These are phyloP conservation scores for Saxophila tyrrhenica DNA, from an alignment of 495 filamentous ascomycete species.

Conservation along the genomic window DNA sequence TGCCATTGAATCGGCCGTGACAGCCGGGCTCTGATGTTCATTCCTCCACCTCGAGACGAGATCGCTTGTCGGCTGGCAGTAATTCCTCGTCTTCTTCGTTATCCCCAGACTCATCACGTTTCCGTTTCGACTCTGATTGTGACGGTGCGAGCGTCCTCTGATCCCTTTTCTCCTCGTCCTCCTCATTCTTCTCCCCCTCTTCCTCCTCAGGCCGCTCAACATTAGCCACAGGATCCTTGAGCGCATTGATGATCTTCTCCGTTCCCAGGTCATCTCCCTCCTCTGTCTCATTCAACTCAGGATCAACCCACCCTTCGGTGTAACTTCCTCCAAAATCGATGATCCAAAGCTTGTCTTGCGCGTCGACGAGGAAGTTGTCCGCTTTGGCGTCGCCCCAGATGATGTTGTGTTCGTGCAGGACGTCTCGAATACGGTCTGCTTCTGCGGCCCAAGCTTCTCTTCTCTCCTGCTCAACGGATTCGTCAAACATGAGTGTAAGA, in stretches of 20 bases:
- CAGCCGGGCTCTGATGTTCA: no score
- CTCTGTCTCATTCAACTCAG: conserved; percentile 29
- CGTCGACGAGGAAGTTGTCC: conserved; percentile 37
- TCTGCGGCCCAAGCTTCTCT: conserved; percentile 11
- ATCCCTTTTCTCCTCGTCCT: no score
- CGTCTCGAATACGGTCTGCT: conserved; percentile 3
- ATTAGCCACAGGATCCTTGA: conserved; percentile 12
- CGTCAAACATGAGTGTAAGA: conserved; percentile 9
- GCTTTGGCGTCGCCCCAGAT: conserved; percentile 40
- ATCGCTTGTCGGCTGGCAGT: no score
- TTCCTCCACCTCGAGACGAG: no score
- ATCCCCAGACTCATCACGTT: no score
- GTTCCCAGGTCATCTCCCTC: conserved; percentile 34
- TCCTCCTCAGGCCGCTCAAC: conserved; percentile 6
- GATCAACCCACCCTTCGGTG: conserved; percentile 34
- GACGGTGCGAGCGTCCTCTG: no score
- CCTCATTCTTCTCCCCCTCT: no score
- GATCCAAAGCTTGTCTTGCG: conserved; percentile 33
- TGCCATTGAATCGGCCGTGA: no score
- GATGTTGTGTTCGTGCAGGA: conserved; percentile 29
- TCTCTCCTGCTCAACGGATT: conserved; percentile 5
- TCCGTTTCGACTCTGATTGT: no score
- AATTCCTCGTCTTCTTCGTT: no score
- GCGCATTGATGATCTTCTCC: conserved; percentile 13
- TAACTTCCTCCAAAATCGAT: conserved; percentile 40